Base-by-base conservation (phyloP, 2,329 filamentous ascomycete genomes). In the Fusarium sp. region DNA sequence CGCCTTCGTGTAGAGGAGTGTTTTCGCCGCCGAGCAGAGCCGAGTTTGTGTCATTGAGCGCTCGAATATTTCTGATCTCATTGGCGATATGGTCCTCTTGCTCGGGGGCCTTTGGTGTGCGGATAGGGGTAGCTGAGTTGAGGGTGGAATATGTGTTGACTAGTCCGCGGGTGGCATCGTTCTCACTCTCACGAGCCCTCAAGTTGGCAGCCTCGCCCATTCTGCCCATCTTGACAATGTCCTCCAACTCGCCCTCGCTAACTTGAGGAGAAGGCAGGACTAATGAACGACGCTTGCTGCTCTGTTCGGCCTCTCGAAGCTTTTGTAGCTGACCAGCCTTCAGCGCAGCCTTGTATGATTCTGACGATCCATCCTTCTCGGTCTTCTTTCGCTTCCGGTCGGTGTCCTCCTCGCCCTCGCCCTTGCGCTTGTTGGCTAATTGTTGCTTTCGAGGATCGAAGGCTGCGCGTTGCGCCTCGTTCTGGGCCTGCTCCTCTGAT, bases 171-270 rank as follows among this genome's bases (percentile, higher is more conserved):
- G 94, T 97, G 54, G 93, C 89, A 76, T 93, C 89, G 69, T 94
- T 97, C 63, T 97, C 93, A 77, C 92, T 92, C 55, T 90, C 89
- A 45, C 88, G 88, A 7, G 93, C 93, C 78, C 92, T 84, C 67
- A 86, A 83, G 75, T 90, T 94, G 44, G 96, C 96, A 53, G 91
- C 90, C 76, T 98, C 94, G 39, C 95, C 96, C 64, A 94, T 89
- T 87, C 97, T 92, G 45, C 96, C 95, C 94, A 98, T 97, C 84
- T 99, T 99, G 70, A 99, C 93, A 76, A 99, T 98, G 72, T 98
- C 94, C 77, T 99, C 96, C 62, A 99, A 84, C 81, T 99, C 96
- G 44, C 89, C 87, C 76, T 99, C 96, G 79, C 93, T 91, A 74
- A 99, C 93, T 81, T 99, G 96, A 11, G 96, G 96, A 25, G 92